Conservation (phyloP, 495 filamentous ascomycete genomes). For the Parmelia sp. region DNA sequence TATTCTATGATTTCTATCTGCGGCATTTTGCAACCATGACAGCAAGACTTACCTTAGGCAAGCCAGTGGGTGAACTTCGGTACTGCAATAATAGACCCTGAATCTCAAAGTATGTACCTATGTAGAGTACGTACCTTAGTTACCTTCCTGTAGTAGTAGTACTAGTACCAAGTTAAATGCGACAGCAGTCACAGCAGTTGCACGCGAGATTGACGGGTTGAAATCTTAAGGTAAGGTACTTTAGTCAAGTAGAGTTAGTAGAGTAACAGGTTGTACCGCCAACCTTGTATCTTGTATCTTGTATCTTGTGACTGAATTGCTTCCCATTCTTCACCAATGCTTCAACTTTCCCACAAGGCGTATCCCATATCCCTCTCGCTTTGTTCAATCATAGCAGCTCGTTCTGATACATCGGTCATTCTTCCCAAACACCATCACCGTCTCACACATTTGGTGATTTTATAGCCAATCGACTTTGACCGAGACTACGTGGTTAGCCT, state of each 20-base stretch:
- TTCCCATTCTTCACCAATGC: no score
- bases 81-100: background rate
- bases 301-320: background rate
- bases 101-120: no score
- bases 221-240: no score
- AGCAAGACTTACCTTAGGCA: background rate
- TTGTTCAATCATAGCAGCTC: background rate
- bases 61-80: background rate
- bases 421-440: constrained; percentile 1
- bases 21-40: no score
- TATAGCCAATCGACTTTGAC: background rate
- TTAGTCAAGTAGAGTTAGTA: no score
- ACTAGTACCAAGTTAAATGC: no score
- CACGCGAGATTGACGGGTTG: no score
- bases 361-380: background rate
- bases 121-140: no score
- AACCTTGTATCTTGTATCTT: no score
- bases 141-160: no score
- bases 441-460: background rate
- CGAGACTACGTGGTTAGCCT: constrained; percentile 3
- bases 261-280: no score
- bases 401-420: constrained; percentile 5
- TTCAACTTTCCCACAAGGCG: background rate
- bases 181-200: no score
- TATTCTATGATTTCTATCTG: background rate